A percentile compares a stretch with the other conserved stretches of the same genome.
These are phyloP conservation scores for Tulasnella sp. DNA, from an alignment of 768 basidiomycete species.

Conservation along the genomic window DNA sequence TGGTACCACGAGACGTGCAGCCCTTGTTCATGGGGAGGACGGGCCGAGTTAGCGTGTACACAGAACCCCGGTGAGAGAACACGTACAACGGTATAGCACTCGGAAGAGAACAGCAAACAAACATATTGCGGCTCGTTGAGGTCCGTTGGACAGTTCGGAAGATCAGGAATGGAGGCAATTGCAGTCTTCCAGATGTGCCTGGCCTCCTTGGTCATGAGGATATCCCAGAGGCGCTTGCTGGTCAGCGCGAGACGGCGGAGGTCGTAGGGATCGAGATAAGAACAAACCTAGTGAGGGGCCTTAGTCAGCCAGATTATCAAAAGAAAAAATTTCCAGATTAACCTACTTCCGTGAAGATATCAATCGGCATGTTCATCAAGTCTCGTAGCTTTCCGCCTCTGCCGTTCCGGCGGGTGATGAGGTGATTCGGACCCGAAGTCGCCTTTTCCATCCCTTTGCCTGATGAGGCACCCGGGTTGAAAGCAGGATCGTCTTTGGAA, in stretches of 20 bases:
- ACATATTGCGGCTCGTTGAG: too few species aligned
- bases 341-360: constrained; percentile 35
- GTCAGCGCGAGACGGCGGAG: too few species aligned
- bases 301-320: background rate
- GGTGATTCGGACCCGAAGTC: background rate
- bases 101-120: too few species aligned
- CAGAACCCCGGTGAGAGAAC: too few species aligned
- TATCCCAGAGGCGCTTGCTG: too few species aligned
- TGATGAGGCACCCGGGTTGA: background rate
- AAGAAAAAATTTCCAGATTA: background rate
- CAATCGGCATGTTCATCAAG: constrained; percentile 36
- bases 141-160: too few species aligned
- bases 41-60: too few species aligned
- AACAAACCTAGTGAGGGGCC: constrained; percentile 22
- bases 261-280: constrained; percentile 23
- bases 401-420: background rate
- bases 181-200: too few species aligned
- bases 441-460: background rate
- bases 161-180: too few species aligned
- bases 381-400: constrained; percentile 30
- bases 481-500: background rate
- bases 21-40: too few species aligned
- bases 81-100: too few species aligned
- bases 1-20: background rate
- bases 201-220: too few species aligned